Evolutionary conservation across 495 filamentous ascomycete species (phyloP).

Genomic region (Tuber aestivum): DNA sequence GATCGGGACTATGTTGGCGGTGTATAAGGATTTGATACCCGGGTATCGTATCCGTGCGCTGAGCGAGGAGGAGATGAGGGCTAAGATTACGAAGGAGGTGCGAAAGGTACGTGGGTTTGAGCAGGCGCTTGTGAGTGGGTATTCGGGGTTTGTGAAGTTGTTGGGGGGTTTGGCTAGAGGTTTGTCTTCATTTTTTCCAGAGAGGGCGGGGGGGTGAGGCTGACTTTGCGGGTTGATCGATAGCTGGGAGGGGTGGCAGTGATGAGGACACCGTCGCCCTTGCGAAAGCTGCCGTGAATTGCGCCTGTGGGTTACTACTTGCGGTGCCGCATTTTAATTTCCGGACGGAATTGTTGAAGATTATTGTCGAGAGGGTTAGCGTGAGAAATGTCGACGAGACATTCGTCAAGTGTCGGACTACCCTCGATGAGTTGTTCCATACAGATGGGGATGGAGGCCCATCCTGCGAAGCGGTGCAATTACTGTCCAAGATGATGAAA

Average conservation of each 20-base stretch:
- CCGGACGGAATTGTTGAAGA: constrained; percentile 74
- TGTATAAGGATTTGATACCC: constrained; percentile 95
- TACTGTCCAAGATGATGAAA: constrained; percentile 93
- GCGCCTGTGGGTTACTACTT: constrained; percentile 69
- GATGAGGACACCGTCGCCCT: constrained; percentile 41
- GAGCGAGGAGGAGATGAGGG: constrained; percentile 61
- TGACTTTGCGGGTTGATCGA: constrained; percentile 12
- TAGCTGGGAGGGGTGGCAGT: constrained; percentile 1
- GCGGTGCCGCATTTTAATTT: constrained; percentile 96
- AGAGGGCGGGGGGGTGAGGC: background rate
- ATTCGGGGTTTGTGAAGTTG: constrained; percentile 73
- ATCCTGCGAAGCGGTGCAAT: constrained; percentile 75
- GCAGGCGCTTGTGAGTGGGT: constrained; percentile 71
- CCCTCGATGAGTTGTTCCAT: constrained; percentile 73
- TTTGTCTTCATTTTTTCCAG: constrained; percentile 18
- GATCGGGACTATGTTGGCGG: constrained; percentile 73
- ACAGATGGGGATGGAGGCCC: constrained; percentile 82
- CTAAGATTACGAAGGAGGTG: constrained; percentile 88
- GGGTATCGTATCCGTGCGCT: constrained; percentile 88
- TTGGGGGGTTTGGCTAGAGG: constrained; percentile 54
- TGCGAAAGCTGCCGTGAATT: constrained; percentile 70
- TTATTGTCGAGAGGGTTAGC: constrained; percentile 76
- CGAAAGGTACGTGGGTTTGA: constrained; percentile 73
- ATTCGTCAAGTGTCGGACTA: constrained; percentile 69
- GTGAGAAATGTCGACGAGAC: constrained; percentile 60